Evolutionary conservation across 768 basidiomycete genomes (phyloP).

Genomic region (Rubroboletus pulcherrimus): DNA sequence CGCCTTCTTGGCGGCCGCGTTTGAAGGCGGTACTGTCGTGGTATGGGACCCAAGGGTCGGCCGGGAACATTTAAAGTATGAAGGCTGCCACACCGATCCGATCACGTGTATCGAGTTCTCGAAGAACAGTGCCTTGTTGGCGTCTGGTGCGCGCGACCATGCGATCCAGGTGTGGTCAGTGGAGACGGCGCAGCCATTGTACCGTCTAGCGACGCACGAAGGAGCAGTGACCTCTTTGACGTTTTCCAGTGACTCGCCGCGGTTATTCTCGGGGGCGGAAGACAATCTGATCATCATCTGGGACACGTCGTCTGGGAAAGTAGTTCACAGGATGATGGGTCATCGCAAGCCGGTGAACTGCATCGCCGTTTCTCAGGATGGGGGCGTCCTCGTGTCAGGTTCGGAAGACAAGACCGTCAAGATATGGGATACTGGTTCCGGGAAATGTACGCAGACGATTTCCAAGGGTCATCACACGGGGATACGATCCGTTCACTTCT

Average conservation of each 20-base stretch:
- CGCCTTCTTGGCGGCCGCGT: conserved; percentile 17
- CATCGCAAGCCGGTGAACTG: conserved; percentile 17
- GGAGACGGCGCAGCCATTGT: conserved; percentile 8
- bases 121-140: conserved; percentile 7
- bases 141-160: conserved; percentile 18
- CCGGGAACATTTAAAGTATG: conserved; percentile 15
- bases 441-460: conserved; percentile 13
- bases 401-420: conserved; percentile 25
- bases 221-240: conserved; percentile 16
- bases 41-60: conserved; percentile 23
- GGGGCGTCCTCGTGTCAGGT: conserved; percentile 16
- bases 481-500: conserved; percentile 15
- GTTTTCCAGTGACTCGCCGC: conserved; percentile 19
- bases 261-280: conserved; percentile 22
- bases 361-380: conserved; percentile 20
- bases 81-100: conserved; percentile 5
- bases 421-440: conserved; percentile 20
- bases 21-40: conserved; percentile 11
- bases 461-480: conserved; percentile 12
- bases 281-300: conserved; percentile 24
- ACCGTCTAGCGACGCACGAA: conserved; percentile 14
- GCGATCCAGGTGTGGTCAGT: conserved; percentile 24
- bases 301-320: conserved; percentile 16
- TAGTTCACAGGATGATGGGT: conserved; percentile 18
- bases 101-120: conserved; percentile 24